Evolutionary conservation across 75 land plant species (phyloP).

Genomic region (Isoetes taiwanensis): DNA sequence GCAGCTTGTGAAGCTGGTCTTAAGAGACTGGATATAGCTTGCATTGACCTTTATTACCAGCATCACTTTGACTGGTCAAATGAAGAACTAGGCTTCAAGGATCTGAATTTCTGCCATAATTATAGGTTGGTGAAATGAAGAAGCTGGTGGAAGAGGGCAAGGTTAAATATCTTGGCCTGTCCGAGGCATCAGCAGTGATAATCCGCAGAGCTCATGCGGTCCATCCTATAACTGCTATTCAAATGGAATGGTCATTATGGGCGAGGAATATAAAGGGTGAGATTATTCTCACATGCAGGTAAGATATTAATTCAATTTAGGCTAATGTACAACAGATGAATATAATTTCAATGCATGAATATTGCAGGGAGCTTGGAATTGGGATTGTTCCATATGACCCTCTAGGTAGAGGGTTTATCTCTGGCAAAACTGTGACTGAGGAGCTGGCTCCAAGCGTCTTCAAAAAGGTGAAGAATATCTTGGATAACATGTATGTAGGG

Average conservation of each 20-base stretch:
- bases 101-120: too few species aligned
- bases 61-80: conserved; percentile 47
- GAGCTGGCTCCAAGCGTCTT: too few species aligned
- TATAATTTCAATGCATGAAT: too few species aligned
- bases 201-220: conserved; percentile 68
- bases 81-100: too few species aligned
- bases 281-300: conserved; percentile 23
- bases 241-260: conserved; percentile 74
- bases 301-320: too few species aligned
- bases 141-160: too few species aligned
- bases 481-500: too few species aligned
- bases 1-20: conserved; percentile 45
- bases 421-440: conserved; percentile 23
- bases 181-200: too few species aligned
- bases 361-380: conserved; percentile 32
- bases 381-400: conserved; percentile 30
- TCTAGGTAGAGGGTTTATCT: conserved; percentile 31
- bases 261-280: conserved; percentile 47
- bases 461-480: too few species aligned
- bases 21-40: conserved; percentile 41
- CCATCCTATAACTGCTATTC: conserved; percentile 67
- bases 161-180: too few species aligned
- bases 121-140: too few species aligned
- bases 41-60: conserved; percentile 52
- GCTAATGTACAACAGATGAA: too few species aligned